Conservation (phyloP, 75 land plant genomes). For the Ceratopteris richardii region DNA sequence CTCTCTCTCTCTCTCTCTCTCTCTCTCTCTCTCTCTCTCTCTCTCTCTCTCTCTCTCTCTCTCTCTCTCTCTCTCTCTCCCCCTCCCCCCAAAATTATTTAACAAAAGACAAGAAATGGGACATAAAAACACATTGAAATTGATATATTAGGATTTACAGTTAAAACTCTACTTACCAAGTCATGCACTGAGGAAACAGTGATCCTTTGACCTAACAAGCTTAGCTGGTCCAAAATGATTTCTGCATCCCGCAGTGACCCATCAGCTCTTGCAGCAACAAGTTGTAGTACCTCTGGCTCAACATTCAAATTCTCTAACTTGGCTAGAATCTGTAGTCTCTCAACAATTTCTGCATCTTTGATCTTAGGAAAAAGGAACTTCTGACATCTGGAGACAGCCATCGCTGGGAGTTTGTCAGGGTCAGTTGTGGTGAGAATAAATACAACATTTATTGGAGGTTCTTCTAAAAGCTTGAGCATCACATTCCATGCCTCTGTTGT, state of each 20-base stretch:
- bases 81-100: too few species aligned
- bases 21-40: too few species aligned
- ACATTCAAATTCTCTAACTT: conserved; percentile 42
- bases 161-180: conserved; percentile 44
- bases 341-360: conserved; percentile 55
- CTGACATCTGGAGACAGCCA: conserved; percentile 50
- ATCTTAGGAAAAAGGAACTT: conserved; percentile 52
- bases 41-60: too few species aligned
- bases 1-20: too few species aligned
- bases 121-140: too few species aligned
- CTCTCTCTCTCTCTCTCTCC: too few species aligned
- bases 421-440: conserved; percentile 65
- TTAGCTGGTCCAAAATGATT: conserved; percentile 66
- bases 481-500: conserved; percentile 47
- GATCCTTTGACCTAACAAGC: conserved; percentile 57
- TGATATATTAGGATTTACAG: too few species aligned
- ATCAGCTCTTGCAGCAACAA: conserved; percentile 54
- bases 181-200: conserved; percentile 54
- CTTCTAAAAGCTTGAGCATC: conserved; percentile 47
- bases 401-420: conserved; percentile 45
- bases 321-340: conserved; percentile 33
- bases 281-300: conserved; percentile 47
- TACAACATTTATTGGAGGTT: conserved; percentile 45
- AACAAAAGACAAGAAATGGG: too few species aligned
- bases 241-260: conserved; percentile 89